phyloP scores from a whole-genome alignment of 148 eudicot species.

The Silene latifolia region DNA sequence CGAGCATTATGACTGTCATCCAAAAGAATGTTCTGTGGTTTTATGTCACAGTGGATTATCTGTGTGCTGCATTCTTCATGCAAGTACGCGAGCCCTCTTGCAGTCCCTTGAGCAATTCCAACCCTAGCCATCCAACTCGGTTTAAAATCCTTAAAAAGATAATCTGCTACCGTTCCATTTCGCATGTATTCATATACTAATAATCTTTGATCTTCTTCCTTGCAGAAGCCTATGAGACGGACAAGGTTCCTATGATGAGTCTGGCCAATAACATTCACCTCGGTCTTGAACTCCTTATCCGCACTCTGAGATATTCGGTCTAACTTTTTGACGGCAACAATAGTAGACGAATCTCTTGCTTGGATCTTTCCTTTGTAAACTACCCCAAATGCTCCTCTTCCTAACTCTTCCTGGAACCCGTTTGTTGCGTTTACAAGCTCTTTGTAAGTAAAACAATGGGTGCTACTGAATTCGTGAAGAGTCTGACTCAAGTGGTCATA shows the following conservation, averaged over 20 bases:
- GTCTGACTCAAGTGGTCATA: neutral
- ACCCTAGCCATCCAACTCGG: constrained; percentile 40
- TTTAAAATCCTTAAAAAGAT: constrained; percentile 29
- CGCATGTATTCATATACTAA: constrained; percentile 48
- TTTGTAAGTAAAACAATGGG: constrained; percentile 33
- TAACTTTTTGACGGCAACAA: constrained; percentile 25
- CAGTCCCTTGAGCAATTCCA: constrained; percentile 30
- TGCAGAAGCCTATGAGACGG: constrained; percentile 43
- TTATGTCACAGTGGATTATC: constrained; percentile 69
- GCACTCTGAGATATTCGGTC: constrained; percentile 25
- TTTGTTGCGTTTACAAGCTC: constrained; percentile 45
- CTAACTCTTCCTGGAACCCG: constrained; percentile 46
- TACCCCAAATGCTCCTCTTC: constrained; percentile 28
- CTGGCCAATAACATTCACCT: constrained; percentile 39
- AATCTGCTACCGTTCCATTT: constrained; percentile 41
- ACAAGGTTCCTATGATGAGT: constrained; percentile 50
- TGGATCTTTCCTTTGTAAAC: constrained; percentile 48
- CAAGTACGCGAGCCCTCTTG: constrained; percentile 42
- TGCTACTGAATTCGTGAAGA: constrained; percentile 14
- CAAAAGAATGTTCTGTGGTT: constrained; percentile 62
- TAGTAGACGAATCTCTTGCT: neutral
- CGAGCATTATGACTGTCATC: constrained; percentile 43
- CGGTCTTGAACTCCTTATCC: constrained; percentile 46
- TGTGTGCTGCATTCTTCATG: constrained; percentile 58
- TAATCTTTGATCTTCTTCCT: constrained; percentile 41